Conservation (phyloP, 192 early-diverging fungal genomes). For the Coemansia sp. region DNA sequence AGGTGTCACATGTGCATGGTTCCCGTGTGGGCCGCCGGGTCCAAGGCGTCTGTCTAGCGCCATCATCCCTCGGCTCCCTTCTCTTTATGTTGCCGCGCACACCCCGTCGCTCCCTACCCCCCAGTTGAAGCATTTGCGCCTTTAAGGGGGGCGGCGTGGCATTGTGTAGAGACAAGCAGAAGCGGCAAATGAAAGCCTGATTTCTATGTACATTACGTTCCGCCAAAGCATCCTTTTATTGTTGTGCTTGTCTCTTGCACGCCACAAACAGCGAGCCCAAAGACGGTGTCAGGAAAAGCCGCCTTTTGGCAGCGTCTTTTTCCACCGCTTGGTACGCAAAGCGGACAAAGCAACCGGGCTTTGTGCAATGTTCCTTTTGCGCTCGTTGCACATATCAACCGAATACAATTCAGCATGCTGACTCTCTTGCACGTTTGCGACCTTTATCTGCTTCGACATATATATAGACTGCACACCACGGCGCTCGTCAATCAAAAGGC, state of each 20-base stretch:
- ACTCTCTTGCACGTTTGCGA: background rate
- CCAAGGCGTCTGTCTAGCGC: background rate
- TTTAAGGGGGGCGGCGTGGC: background rate
- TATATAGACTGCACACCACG: slow-evolving; percentile 1
- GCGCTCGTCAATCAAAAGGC: background rate
- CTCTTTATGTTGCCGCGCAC: background rate
- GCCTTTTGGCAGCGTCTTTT: background rate
- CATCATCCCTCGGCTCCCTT: slow-evolving; percentile 3
- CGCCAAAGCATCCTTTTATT: background rate
- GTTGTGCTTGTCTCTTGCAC: background rate
- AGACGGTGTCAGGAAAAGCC: slow-evolving; percentile 1
- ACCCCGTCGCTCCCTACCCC: too few species aligned
- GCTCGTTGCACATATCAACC: slow-evolving; percentile 6
- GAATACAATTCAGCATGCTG: slow-evolving; percentile 3
- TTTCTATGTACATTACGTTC: slow-evolving; percentile 3
- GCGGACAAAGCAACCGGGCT: background rate
- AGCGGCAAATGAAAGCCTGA: background rate
- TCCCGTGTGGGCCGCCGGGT: slow-evolving; percentile 7
- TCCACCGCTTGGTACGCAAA: background rate
- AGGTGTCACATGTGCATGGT: slow-evolving; percentile 7
- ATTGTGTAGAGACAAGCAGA: slow-evolving; percentile 2
- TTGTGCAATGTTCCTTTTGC: background rate
- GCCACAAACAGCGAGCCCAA: background rate
- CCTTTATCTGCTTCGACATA: slow-evolving; percentile 6
- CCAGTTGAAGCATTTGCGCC: background rate